phyloP scores from a whole-genome alignment of 257 asterid species.

The Schizonepeta tenuifolia region DNA sequence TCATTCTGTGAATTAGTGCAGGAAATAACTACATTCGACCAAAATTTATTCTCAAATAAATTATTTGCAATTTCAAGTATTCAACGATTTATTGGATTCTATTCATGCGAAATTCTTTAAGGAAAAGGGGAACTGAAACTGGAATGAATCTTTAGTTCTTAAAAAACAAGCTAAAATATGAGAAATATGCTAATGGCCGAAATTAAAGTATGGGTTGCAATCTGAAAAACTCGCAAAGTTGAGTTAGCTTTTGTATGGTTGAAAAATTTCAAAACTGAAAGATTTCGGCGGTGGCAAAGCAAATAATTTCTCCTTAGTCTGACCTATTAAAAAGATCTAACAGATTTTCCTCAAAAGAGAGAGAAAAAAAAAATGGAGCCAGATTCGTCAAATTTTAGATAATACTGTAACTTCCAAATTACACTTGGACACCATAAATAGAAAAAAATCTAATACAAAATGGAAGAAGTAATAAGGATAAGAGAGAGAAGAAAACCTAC shows the following conservation, averaged over 20 bases:
- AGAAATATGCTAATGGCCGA: not conserved
- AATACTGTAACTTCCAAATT: not conserved
- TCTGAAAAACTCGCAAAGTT: not conserved
- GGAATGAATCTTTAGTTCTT: not conserved
- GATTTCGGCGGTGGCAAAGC: not conserved
- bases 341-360: not conserved
- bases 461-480: not conserved
- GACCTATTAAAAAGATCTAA: not conserved
- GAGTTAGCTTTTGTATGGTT: not conserved
- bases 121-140: not conserved
- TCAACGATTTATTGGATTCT: not conserved
- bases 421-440: not conserved
- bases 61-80: not conserved
- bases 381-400: conserved; percentile 7
- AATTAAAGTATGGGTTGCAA: not conserved
- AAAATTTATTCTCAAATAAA: not conserved
- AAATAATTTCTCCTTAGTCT: not conserved
- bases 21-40: not conserved
- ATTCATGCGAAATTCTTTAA: not conserved
- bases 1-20: conserved; percentile 9
- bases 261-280: not conserved
- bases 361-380: not conserved
- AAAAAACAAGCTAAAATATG: not conserved
- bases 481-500: conserved; percentile 39
- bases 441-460: not conserved